Conservation (phyloP, 176 grass and related monocot species). For the Rhynchospora breviuscula region DNA sequence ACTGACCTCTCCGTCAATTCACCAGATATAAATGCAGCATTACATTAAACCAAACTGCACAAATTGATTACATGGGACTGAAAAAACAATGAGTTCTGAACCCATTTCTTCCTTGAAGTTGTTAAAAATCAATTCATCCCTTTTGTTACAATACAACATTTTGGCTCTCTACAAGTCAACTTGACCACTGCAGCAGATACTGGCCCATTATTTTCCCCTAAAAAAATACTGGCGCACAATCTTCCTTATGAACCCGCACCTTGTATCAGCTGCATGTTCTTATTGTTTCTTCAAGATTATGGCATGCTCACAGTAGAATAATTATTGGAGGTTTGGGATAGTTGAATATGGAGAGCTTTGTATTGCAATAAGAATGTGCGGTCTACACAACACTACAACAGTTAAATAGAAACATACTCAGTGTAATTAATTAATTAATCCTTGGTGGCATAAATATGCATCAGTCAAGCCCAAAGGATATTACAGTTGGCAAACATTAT, state of each 20-base stretch:
- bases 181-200: background rate
- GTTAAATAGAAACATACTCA: background rate
- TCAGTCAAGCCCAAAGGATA: slow-evolving; percentile 1
- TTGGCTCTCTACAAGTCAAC: background rate
- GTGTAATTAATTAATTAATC: background rate
- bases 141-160: background rate
- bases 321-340: background rate
- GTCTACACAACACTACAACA: background rate
- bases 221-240: background rate
- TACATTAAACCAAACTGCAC: background rate
- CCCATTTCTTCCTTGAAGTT: background rate
- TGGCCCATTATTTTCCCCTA: background rate
- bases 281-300: background rate
- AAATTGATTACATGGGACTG: background rate
- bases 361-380: background rate
- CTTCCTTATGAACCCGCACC: background rate
- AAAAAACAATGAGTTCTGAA: background rate
- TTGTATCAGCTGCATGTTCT: background rate
- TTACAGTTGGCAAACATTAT: background rate
- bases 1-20: background rate
- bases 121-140: background rate
- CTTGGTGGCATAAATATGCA: background rate
- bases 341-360: background rate
- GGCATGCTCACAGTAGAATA: background rate
- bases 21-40: background rate